Conservation (phyloP, 768 basidiomycete species). For the Obba rivulosa region DNA sequence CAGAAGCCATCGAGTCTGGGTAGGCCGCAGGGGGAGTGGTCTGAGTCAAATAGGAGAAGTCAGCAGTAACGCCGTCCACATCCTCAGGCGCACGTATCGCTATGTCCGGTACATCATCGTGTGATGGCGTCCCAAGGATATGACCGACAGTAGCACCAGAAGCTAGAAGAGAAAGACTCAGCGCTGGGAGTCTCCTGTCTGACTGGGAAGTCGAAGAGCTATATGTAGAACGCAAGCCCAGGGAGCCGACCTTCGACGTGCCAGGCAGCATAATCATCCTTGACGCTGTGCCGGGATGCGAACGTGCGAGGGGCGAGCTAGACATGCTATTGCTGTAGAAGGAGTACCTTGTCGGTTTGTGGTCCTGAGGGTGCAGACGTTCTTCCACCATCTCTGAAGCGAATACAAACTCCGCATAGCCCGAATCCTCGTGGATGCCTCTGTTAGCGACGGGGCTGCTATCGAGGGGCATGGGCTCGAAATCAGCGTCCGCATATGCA, state of each 20-base stretch:
- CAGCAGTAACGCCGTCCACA: no score
- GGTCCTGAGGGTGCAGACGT: neutral
- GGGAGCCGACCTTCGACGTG: neutral
- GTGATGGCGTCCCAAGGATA: no score
- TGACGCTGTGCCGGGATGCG: neutral
- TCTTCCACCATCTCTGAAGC: neutral
- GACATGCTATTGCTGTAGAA: neutral
- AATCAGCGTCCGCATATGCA: constrained; percentile 1
- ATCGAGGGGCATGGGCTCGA: constrained; percentile 11
- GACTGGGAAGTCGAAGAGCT: neutral
- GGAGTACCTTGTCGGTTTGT: constrained; percentile 6
- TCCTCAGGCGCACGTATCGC: no score
- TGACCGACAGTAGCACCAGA: no score
- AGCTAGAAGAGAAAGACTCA: no score
- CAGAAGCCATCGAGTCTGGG: no score
- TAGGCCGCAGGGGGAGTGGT: no score
- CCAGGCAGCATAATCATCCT: neutral
- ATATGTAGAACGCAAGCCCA: neutral
- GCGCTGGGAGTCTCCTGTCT: no score
- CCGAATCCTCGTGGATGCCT: neutral
- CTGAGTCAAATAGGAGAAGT: no score
- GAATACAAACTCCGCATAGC: neutral
- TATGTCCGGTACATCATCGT: no score
- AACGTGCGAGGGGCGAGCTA: neutral
- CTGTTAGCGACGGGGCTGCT: constrained; percentile 7